phyloP scores from a whole-genome alignment of 2,329 filamentous ascomycete species.

The Aureobasidium subglaciale region DNA sequence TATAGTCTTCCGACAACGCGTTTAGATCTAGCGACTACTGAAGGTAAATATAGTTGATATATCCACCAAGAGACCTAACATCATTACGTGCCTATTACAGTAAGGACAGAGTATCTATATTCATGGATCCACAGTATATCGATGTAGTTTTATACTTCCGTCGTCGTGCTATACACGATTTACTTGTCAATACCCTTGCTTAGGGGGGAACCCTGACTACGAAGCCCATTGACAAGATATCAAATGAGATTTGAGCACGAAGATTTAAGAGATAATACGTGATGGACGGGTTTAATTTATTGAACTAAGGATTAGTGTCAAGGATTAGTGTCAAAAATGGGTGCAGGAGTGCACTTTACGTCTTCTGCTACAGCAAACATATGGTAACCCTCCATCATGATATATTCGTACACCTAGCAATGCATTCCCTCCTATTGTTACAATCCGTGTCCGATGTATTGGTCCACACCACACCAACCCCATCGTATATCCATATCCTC shows the following conservation, averaged over 20 bases:
- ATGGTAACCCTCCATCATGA: not conserved
- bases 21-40: too few relatives aligned
- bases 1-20: too few relatives aligned
- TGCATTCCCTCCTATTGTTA: conserved; percentile 1
- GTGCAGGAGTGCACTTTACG: not conserved
- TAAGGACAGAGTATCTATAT: not conserved
- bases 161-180: not conserved
- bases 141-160: too few relatives aligned
- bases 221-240: too few relatives aligned
- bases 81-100: too few relatives aligned
- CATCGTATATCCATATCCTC: not conserved
- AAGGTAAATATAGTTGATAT: too few relatives aligned
- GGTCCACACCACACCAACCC: not conserved
- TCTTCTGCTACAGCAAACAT: not conserved
- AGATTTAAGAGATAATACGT: not conserved
- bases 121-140: too few relatives aligned
- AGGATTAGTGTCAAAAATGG: not conserved
- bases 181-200: not conserved
- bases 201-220: not conserved
- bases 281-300: too few relatives aligned
- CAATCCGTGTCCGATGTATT: not conserved
- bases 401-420: not conserved
- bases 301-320: too few relatives aligned
- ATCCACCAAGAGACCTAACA: too few relatives aligned
- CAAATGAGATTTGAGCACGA: accelerated